These are phyloP conservation scores for Myxozyma vanderwaltii DNA, from an alignment of 805 yeast genomes.

Conservation along the genomic window DNA sequence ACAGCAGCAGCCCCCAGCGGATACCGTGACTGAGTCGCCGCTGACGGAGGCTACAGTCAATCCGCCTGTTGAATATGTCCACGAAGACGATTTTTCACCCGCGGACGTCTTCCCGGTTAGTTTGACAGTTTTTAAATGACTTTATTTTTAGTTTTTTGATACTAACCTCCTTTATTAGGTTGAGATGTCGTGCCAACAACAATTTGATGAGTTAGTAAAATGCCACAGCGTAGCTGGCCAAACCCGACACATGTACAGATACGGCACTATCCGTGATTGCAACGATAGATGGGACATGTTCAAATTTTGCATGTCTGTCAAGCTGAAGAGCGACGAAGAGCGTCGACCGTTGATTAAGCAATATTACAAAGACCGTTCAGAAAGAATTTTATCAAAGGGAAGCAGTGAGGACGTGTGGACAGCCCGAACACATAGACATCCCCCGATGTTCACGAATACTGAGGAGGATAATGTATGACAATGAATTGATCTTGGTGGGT, in stretches of 20 bases:
- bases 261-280: constrained; percentile 77
- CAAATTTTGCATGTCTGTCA: constrained; percentile 73
- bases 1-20: not conserved
- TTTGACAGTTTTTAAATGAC: not conserved
- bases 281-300: constrained; percentile 68
- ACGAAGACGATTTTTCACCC: constrained; percentile 10
- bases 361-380: constrained; percentile 65
- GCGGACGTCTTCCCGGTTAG: constrained; percentile 26
- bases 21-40: not conserved
- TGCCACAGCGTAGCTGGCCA: constrained; percentile 94
- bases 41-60: not conserved
- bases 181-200: constrained; percentile 75
- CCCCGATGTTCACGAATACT: constrained; percentile 12
- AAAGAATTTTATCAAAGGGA: constrained; percentile 61
- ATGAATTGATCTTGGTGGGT: not conserved
- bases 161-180: constrained; percentile 33
- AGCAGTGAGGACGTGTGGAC: constrained; percentile 87
- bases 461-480: not conserved
- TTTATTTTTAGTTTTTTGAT: not conserved
- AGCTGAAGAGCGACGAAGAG: constrained; percentile 57
- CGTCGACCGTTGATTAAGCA: constrained; percentile 58
- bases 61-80: not conserved
- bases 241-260: constrained; percentile 76
- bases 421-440: constrained; percentile 17
- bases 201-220: constrained; percentile 80